Evolutionary conservation across 441 rosid species (phyloP).

Genomic region (Aquilaria agallochum): DNA sequence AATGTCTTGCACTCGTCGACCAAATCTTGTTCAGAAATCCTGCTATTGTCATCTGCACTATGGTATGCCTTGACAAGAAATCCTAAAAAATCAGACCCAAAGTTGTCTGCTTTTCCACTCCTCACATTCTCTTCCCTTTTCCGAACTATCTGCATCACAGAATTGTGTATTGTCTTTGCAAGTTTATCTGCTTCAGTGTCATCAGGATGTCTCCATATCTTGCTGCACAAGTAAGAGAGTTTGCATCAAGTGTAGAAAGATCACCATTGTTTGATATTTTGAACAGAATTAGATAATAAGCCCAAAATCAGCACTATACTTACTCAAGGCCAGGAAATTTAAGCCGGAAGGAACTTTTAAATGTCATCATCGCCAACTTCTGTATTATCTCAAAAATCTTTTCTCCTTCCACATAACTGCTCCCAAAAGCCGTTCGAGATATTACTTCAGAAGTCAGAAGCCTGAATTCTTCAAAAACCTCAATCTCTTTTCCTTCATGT

Average conservation of each 20-base stretch:
- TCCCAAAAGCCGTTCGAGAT: conserved; percentile 47
- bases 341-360: conserved; percentile 12
- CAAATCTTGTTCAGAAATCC: conserved; percentile 18
- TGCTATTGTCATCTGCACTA: conserved; percentile 22
- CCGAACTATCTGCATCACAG: conserved; percentile 28
- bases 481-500: conserved; percentile 28
- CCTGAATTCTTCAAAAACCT: conserved; percentile 28
- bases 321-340: conserved; percentile 28
- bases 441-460: conserved; percentile 34
- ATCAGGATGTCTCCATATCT: conserved; percentile 28
- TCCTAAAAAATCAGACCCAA: conserved; percentile 41
- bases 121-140: conserved; percentile 33
- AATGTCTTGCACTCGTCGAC: conserved; percentile 51
- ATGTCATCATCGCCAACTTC: conserved; percentile 1
- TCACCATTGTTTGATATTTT: neutral
- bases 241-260: neutral
- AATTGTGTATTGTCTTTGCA: conserved; percentile 24
- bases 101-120: conserved; percentile 16
- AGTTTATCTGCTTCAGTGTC: conserved; percentile 37
- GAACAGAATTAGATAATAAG: neutral
- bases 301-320: neutral
- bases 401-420: conserved; percentile 34
- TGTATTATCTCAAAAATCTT: conserved; percentile 28
- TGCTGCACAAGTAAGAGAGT: conserved; percentile 18
- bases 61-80: conserved; percentile 26